Base-by-base conservation (phyloP, 495 filamentous ascomycete genomes). In the Massariosphaeria phaeospora region DNA sequence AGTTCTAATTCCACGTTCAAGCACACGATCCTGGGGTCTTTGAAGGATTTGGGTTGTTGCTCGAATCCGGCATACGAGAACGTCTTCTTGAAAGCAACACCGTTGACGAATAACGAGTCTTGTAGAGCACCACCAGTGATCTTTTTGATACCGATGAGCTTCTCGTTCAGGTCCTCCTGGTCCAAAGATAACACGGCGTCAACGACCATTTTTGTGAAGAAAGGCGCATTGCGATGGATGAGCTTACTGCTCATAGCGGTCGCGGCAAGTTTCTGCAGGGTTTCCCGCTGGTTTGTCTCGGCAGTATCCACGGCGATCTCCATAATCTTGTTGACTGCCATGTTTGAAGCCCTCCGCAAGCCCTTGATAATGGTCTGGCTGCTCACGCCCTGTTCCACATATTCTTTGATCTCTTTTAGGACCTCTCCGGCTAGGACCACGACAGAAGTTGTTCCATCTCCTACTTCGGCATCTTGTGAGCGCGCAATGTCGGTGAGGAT, bases 211-310 rank as follows among this genome's bases (percentile, higher is more conserved):
- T 95, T 90, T 29, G 93, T 96, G 71, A 98, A 98, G 73, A 98
- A 98, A 2, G 82, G 82, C 47, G 91, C 85, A 72, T 98, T 97
- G 64, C 90, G 83, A 77, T 98, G 94, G 72, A 98, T 97, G 56
- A 98, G 79, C 76, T 98, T 98, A 76, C 88, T 95, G 74, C 91
- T 96, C 93, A 98, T 98, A 55, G 93, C 93, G n/a, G 93, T 98
- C 39, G 76, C 89, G 23, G 93, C 93, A 63, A 98, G 76, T 66
- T 94, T 91, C 69, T 76, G 75, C 42, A 98, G 78, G 26, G 91
- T 96, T 67, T 96, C 90, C 57, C 89, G 81, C 73, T 87, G 84
- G 73, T 91, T 95, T 35, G 81, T 78, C 69, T 95, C 88, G 62
- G 73, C 81, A 38, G 89, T 95, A 71, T 84, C 85, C 53, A 96